Evolutionary conservation across 805 yeast species (phyloP), one percentile per base, ranked within the genome.

Genomic region (Soucietia sequanensis): DNA sequence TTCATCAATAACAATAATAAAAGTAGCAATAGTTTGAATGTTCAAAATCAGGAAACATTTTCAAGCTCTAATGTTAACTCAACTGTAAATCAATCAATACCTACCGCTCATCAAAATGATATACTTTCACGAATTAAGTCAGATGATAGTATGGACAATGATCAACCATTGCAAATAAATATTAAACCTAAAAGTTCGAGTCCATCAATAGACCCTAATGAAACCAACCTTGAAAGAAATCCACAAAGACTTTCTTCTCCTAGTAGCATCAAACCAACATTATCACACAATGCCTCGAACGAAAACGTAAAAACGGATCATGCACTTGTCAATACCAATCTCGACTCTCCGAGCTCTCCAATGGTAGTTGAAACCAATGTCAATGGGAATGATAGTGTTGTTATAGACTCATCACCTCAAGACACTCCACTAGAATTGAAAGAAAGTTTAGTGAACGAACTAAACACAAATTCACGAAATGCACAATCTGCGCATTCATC

Each of bases 151-250:
- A 25, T 13, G 27, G 15, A 20, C 11, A 17, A 27, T 4, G 30
- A 23, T 5, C 4, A 6, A 6, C 31, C 31, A 7, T 19, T 36
- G 18, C 34, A 40, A 20, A 29, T 37, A 9, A 33, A 31, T 16
- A 13, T 37, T 7, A 30, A 33, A 11, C 31, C 33, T 10, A 23
- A 31, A 17, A 9, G 35, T 13, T 26, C 39, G 11, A 23, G 27
- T 11, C 38, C 26, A 9, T 15, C 23, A 4, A 10, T 9, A 14
- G 29, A 15, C 9, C 17, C 14, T 9, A 13, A 13, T n/a, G 12
- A 14, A 24, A 24, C 27, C 13, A 24, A n/a, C n/a, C n/a, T n/a
- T n/a, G n/a, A n/a, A n/a, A n/a, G n/a, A n/a, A n/a, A n/a, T n/a
- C n/a, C n/a, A n/a, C 23, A 21, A 7, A 25, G 27, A 9, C 14